These are phyloP conservation scores for Amyloporia xantha DNA, from an alignment of 768 basidiomycete species.

Conservation along the genomic window DNA sequence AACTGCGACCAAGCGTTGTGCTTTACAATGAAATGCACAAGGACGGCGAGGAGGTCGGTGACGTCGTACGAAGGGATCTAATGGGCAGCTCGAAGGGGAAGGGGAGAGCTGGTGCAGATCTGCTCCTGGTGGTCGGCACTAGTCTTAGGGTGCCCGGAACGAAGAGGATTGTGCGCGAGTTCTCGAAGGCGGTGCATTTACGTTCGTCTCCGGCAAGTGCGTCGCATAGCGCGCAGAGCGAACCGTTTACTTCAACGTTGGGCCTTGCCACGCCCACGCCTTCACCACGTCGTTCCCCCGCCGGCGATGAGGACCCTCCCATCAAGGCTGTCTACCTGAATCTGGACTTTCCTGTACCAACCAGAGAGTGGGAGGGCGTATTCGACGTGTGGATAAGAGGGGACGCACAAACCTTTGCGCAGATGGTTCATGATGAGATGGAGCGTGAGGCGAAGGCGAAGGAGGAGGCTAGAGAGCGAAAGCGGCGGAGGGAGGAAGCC, in stretches of 20 bases:
- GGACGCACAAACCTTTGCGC: constrained; percentile 77
- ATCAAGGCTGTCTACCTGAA: constrained; percentile 78
- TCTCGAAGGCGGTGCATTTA: constrained; percentile 67
- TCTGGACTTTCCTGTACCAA: constrained; percentile 78
- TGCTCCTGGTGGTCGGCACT: constrained; percentile 86
- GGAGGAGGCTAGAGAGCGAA: constrained; percentile 48
- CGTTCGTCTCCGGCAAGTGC: constrained; percentile 34
- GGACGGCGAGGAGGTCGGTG: constrained; percentile 82
- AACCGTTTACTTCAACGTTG: constrained; percentile 20
- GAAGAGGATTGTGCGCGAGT: constrained; percentile 86
- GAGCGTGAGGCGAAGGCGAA: constrained; percentile 48
- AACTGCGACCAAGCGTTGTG: constrained; percentile 80
- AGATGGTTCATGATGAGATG: constrained; percentile 50
- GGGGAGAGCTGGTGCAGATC: constrained; percentile 68
- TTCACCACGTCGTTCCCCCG: constrained; percentile 35
- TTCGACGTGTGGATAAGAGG: constrained; percentile 90
- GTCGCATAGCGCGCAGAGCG: constrained; percentile 21
- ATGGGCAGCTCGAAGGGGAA: constrained; percentile 56
- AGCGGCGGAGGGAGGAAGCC: constrained; percentile 50
- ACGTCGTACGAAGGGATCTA: constrained; percentile 75
- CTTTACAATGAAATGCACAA: constrained; percentile 87
- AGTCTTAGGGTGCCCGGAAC: constrained; percentile 87
- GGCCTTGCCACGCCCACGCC: constrained; percentile 38
- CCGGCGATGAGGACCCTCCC: constrained; percentile 43
- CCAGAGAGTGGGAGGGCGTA: constrained; percentile 82